These are phyloP conservation scores for Sugiyamaella neomexicana DNA, from an alignment of 1,139 yeast genomes.

Conservation along the genomic window DNA sequence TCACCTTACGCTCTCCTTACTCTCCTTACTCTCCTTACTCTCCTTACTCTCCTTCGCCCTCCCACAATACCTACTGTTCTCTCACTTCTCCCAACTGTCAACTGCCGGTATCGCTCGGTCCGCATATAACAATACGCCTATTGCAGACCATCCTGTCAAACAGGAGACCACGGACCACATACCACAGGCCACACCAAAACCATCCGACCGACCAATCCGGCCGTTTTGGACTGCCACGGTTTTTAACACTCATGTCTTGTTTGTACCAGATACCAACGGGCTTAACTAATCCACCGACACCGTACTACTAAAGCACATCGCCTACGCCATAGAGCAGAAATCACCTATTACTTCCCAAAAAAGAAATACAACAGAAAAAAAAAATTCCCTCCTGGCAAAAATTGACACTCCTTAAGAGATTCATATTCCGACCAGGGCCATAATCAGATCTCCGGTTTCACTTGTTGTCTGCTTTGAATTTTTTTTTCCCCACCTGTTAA, in stretches of 20 bases:
- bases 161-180: no score
- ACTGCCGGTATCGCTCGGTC: no score
- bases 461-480: no score
- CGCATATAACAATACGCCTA: background rate
- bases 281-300: background rate
- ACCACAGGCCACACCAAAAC: no score
- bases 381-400: background rate
- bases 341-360: background rate
- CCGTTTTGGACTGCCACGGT: background rate
- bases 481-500: no score
- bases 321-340: background rate
- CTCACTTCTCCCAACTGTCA: no score
- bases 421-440: background rate
- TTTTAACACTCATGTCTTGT: background rate
- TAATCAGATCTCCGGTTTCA: no score
- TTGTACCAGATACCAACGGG: background rate
- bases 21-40: no score
- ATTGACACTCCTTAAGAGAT: background rate
- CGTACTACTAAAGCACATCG: background rate
- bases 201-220: background rate
- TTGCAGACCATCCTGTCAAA: no score
- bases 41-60: no score
- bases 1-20: no score
- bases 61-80: no score
- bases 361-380: background rate